Conservation (phyloP, 805 yeast genomes). For the Wickerhamiella musiphila region DNA sequence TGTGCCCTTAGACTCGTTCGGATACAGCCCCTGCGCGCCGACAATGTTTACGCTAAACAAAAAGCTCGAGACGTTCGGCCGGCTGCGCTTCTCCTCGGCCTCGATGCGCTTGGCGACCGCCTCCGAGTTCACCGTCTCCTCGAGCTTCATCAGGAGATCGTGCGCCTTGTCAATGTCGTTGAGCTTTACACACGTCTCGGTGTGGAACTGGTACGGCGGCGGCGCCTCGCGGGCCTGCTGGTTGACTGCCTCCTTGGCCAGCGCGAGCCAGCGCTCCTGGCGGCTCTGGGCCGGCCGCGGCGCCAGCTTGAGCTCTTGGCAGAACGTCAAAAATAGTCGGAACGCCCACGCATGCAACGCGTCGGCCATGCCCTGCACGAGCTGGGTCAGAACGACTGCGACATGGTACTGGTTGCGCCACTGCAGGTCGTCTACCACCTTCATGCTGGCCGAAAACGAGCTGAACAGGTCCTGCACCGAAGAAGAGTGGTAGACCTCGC, state of each 20-base stretch:
- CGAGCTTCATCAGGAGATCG: conserved; percentile 13
- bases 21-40: conserved; percentile 42
- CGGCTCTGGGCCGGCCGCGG: background rate
- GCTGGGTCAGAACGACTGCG: conserved; percentile 40
- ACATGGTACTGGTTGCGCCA: conserved; percentile 54
- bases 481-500: conserved; percentile 28
- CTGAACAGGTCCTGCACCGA: conserved; percentile 55
- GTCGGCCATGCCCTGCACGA: conserved; percentile 47
- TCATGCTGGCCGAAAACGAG: conserved; percentile 39
- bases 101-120: conserved; percentile 22
- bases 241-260: conserved; percentile 21
- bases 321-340: conserved; percentile 11
- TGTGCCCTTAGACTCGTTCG: conserved; percentile 29
- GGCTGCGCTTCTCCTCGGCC: conserved; percentile 13
- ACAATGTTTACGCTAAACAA: conserved; percentile 47
- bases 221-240: conserved; percentile 17
- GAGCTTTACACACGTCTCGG: conserved; percentile 55
- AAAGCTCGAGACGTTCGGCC: conserved; percentile 3
- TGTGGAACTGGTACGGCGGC: conserved; percentile 40
- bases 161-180: conserved; percentile 35
- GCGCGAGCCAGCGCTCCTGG: conserved; percentile 22
- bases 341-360: conserved; percentile 38
- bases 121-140: conserved; percentile 40
- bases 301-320: conserved; percentile 6
- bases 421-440: conserved; percentile 37